Conservation (phyloP, 2,329 filamentous ascomycete genomes). For the Emydomyces testavorans region DNA sequence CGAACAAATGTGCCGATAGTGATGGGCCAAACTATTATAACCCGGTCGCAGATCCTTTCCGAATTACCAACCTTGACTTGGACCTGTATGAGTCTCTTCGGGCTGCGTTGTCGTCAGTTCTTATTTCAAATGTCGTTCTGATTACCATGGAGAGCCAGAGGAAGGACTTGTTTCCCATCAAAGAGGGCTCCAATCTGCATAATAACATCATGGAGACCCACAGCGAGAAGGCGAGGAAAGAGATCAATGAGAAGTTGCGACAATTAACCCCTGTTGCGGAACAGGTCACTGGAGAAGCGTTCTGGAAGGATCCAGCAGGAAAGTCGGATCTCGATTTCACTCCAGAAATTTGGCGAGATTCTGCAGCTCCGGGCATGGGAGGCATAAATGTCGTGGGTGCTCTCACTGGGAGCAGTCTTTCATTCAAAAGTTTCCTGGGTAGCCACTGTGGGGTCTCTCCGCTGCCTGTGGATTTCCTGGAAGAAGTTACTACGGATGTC, state of each 20-base stretch:
- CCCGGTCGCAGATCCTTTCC: constrained; percentile 23
- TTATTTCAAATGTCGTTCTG: constrained; percentile 25
- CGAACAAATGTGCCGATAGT: neutral
- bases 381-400: constrained; percentile 25
- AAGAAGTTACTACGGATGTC: constrained; percentile 21
- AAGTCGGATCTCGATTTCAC: constrained; percentile 10
- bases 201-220: constrained; percentile 21
- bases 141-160: constrained; percentile 26
- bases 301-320: constrained; percentile 9
- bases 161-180: constrained; percentile 26
- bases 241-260: constrained; percentile 19
- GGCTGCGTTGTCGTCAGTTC: constrained; percentile 19
- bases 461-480: constrained; percentile 24
- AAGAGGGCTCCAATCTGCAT: constrained; percentile 22
- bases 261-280: constrained; percentile 24
- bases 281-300: constrained; percentile 23
- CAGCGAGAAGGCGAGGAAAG: constrained; percentile 13
- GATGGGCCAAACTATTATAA: constrained; percentile 19
- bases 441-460: constrained; percentile 26
- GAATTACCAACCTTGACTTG: constrained; percentile 25
- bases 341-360: constrained; percentile 18
- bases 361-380: constrained; percentile 21
- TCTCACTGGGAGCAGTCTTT: constrained; percentile 24
- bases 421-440: constrained; percentile 25
- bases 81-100: constrained; percentile 21